phyloP scores from a whole-genome alignment of 129 eudicot species.

The Artemisia annua region DNA sequence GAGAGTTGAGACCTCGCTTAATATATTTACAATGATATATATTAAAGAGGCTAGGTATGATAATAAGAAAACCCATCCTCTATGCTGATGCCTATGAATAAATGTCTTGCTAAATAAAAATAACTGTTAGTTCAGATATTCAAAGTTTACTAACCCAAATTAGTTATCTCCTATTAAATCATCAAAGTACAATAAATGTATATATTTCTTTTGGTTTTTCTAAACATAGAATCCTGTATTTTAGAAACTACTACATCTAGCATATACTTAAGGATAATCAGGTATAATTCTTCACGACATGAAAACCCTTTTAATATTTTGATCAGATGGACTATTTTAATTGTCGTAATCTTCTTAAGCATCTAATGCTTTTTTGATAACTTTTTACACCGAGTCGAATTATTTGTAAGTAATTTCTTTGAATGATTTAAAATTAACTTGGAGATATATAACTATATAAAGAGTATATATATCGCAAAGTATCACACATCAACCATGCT shows the following conservation, averaged over 20 bases:
- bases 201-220: not conserved
- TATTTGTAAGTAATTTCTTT: no score
- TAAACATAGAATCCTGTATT: not conserved
- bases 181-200: slow-evolving; percentile 5
- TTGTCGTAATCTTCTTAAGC: no score
- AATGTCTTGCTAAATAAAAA: not conserved
- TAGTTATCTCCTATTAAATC: not conserved
- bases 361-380: no score
- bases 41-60: no score
- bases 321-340: not conserved
- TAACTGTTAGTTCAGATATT: not conserved
- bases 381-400: no score
- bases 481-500: no score
- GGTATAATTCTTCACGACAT: not conserved
- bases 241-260: not conserved
- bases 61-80: no score
- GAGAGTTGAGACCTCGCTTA: no score
- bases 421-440: no score
- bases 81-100: not conserved
- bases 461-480: no score
- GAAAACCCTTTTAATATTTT: not conserved
- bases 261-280: not conserved
- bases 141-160: not conserved
- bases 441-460: no score
- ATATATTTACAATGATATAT: no score